Evolutionary conservation across 441 rosid species (phyloP).

Genomic region (Viola pubescens): DNA sequence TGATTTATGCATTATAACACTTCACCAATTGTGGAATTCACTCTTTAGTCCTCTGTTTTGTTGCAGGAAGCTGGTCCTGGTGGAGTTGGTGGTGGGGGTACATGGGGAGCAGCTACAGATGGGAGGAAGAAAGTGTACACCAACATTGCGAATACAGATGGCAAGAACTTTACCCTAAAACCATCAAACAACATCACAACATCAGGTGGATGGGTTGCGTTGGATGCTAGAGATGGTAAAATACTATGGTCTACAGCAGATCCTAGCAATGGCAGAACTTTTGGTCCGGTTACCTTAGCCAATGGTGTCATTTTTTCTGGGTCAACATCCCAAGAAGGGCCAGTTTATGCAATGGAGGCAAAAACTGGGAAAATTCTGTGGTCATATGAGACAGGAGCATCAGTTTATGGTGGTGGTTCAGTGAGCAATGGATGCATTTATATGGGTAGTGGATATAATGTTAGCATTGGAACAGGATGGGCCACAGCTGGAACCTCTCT

Average conservation of each 20-base stretch:
- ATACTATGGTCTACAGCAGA: constrained; percentile 25
- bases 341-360: constrained; percentile 31
- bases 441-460: constrained; percentile 30
- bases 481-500: constrained; percentile 24
- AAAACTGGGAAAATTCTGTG: constrained; percentile 25
- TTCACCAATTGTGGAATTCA: too few relatives aligned
- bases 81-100: constrained; percentile 21
- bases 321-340: constrained; percentile 24
- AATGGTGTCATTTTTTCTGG: constrained; percentile 29
- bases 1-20: too few relatives aligned
- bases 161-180: constrained; percentile 18
- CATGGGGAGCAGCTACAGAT: constrained; percentile 32
- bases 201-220: constrained; percentile 36
- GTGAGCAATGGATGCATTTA: constrained; percentile 32
- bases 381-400: constrained; percentile 30
- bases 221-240: constrained; percentile 25
- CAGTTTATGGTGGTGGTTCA: constrained; percentile 32
- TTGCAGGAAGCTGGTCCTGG: constrained; percentile 28
- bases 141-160: constrained; percentile 26
- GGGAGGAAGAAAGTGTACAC: constrained; percentile 24
- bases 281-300: constrained; percentile 28
- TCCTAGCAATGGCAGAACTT: constrained; percentile 24
- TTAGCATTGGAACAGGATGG: constrained; percentile 4
- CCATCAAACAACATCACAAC: constrained; percentile 18
- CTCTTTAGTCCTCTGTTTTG: background rate